These are phyloP conservation scores for Sphaerulina vaccinii DNA, from an alignment of 2,329 filamentous ascomycete genomes.

Conservation along the genomic window DNA sequence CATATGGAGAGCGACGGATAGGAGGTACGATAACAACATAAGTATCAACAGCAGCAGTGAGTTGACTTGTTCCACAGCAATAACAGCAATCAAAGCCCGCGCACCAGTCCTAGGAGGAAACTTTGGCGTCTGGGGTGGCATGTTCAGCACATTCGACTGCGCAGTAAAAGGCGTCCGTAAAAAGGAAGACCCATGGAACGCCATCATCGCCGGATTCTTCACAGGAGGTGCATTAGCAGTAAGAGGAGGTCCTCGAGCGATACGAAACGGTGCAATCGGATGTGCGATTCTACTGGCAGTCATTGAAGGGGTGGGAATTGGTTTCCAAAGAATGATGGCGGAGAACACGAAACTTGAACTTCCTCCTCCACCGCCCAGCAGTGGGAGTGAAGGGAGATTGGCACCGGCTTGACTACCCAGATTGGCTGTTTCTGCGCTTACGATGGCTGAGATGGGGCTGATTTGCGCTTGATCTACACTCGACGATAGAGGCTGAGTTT, in stretches of 20 bases:
- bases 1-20: conserved; percentile 89
- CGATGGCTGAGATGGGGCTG: background rate
- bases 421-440: conserved; percentile 26
- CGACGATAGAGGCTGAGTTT: conserved; percentile 4
- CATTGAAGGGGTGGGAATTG: conserved; percentile 96
- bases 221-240: conserved; percentile 90
- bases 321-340: conserved; percentile 90
- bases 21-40: conserved; percentile 53
- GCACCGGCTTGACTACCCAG: conserved; percentile 28
- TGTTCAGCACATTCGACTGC: conserved; percentile 96
- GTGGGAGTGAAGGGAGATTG: conserved; percentile 34
- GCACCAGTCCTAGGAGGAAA: conserved; percentile 95
- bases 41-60: background rate
- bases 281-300: conserved; percentile 92
- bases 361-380: conserved; percentile 46
- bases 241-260: conserved; percentile 85
- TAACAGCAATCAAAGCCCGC: conserved; percentile 96
- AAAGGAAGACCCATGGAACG: conserved; percentile 98
- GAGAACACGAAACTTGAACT: conserved; percentile 78
- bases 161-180: conserved; percentile 82
- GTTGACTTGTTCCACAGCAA: conserved; percentile 48
- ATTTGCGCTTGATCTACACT: conserved; percentile 19
- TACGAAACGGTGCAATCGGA: conserved; percentile 92
- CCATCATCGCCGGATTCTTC: conserved; percentile 96
- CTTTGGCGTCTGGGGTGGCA: conserved; percentile 95